These are phyloP conservation scores for Verruconis gallopava DNA, from an alignment of 2,329 filamentous ascomycete genomes.

Conservation along the genomic window DNA sequence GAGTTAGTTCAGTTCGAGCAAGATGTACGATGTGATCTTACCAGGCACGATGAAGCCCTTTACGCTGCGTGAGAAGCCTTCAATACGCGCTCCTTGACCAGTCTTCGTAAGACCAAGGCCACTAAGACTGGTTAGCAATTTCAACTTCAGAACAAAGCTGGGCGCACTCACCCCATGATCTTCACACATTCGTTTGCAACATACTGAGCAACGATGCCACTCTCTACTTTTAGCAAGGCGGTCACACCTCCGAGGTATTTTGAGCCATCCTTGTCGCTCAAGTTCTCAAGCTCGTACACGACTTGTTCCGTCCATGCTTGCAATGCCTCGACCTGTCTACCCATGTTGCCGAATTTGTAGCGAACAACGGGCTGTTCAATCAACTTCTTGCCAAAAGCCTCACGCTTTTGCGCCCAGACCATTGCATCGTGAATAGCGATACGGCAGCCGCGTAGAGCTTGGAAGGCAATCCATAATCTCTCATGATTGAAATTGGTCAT, in stretches of 20 bases:
- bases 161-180: conserved; percentile 16
- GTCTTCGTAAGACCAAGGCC: conserved; percentile 18
- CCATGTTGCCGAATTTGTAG: conserved; percentile 21
- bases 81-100: conserved; percentile 18
- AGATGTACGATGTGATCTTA: conserved; percentile 13
- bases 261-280: conserved; percentile 13
- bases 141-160: neutral
- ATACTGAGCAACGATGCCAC: conserved; percentile 18
- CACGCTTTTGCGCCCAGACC: conserved; percentile 19
- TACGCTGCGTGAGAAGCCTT: conserved; percentile 17
- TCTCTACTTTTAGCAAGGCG: conserved; percentile 18
- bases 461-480: conserved; percentile 43
- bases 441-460: conserved; percentile 19
- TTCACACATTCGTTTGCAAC: conserved; percentile 19
- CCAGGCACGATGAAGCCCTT: conserved; percentile 17
- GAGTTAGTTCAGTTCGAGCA: too few relatives aligned
- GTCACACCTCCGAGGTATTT: conserved; percentile 17
- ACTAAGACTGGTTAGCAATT: neutral
- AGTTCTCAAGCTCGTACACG: conserved; percentile 14
- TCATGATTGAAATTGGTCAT: conserved; percentile 50
- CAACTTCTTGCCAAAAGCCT: conserved; percentile 21
- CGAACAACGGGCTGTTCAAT: conserved; percentile 22
- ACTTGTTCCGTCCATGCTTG: conserved; percentile 21
- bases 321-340: conserved; percentile 14
- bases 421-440: conserved; percentile 20